Evolutionary conservation across 2,329 filamentous ascomycete genomes (phyloP), one percentile per base, ranked within the genome.

Genomic region (Ramularia endophylla): DNA sequence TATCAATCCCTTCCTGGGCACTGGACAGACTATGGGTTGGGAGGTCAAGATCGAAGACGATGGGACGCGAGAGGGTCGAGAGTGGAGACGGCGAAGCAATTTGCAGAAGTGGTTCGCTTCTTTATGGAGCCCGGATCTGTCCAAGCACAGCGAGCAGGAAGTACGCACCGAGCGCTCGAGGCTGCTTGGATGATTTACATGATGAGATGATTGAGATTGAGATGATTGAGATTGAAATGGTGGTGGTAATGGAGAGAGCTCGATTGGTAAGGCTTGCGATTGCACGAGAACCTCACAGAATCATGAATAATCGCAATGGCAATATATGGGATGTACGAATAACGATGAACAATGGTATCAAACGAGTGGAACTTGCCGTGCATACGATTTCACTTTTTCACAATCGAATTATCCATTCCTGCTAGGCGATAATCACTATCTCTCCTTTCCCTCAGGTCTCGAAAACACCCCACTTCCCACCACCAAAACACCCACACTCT

Each of bases 71-170:
- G 40, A 47, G 9, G 54, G 46, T 25, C 45, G 44, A 19, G 41
- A 43, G 13, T 59, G 57, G 57, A 34, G 44, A 6, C 33, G 46
- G 38, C 40, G 50, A 36, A 40, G 43, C 12, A 37, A 34, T 2
- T 30, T 46, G 43, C 27, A 40, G 11, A 47, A 46, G 27, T 50
- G 41, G 40, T 16, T 50, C 15, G 5, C 35, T 37, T 15, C 36
- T 39, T 29, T 46, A 31, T 27, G 32, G 35, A 17, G 41, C 15
- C 43, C 44, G 8, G 43, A 51, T 44, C 36, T 54, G 28, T 31
- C 47, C 6, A 45, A 43, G 7, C 45, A 48, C 34, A 68, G 62
- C 35, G 68, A 70, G 43, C 65, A 68, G 39, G 61, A 60, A 39
- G 54, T 44, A 32, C 42, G 54, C 11, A 59, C 57, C 3, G 60